Percentiles rank a stretch among this genome's conserved stretches.
Evolutionary conservation across 257 asterid species (phyloP).

Genomic region (Solanum rostratum): DNA sequence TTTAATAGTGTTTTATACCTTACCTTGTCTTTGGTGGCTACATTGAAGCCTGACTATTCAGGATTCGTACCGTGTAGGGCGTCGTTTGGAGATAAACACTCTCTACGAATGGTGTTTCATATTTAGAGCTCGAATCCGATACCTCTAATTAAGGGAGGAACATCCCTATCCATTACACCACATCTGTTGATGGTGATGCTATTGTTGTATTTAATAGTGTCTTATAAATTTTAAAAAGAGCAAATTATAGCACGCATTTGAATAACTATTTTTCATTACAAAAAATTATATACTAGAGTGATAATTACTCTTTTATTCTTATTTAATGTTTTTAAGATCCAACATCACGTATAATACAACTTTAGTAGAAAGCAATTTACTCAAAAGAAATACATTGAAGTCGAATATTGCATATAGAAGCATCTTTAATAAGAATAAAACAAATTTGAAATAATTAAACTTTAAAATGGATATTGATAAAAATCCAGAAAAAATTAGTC

Average conservation of each 20-base stretch:
- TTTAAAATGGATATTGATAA: not conserved
- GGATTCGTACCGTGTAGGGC: fast-evolving
- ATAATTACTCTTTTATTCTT: not conserved
- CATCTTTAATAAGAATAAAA: not conserved
- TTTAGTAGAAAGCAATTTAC: not conserved
- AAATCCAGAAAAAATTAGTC: not conserved
- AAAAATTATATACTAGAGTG: not conserved
- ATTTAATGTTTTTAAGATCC: not conserved
- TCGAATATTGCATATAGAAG: too few relatives aligned
- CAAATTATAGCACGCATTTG: not conserved
- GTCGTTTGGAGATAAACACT: too few relatives aligned
- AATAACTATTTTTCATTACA: not conserved
- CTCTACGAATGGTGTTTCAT: too few relatives aligned
- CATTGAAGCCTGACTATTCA: fast-evolving
- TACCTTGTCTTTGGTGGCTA: fast-evolving
- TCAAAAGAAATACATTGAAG: too few relatives aligned
- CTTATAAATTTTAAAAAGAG: not conserved
- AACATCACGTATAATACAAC: too few relatives aligned
- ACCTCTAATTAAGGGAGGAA: too few relatives aligned
- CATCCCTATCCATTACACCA: too few relatives aligned
- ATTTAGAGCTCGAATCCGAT: too few relatives aligned
- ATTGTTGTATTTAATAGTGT: not conserved
- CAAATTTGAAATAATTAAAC: not conserved
- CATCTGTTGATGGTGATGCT: too few relatives aligned
- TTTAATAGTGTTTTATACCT: not conserved